Evolutionary conservation across 306 rosid species (phyloP).

Genomic region (Lathyrus aphaca): DNA sequence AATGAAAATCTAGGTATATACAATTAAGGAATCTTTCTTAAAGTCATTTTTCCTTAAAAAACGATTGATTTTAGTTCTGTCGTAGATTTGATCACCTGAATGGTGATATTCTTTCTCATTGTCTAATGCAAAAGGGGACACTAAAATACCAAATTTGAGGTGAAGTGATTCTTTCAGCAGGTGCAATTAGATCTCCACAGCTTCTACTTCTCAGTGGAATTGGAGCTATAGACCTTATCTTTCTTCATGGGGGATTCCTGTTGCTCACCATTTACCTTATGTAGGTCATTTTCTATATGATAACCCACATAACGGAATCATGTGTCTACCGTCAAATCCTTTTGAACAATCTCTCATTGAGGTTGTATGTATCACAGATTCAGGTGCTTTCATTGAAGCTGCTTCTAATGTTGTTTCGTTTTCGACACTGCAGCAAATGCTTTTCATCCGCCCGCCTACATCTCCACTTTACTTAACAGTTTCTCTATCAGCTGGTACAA

Average conservation of each 20-base stretch:
- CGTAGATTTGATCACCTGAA: no score
- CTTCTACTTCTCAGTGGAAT: slow-evolving; percentile 80
- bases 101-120: no score
- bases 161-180: slow-evolving; percentile 75
- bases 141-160: slow-evolving; percentile 43
- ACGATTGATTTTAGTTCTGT: no score
- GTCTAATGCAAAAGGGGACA: no score
- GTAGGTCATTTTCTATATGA: slow-evolving; percentile 83
- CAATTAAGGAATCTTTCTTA: no score
- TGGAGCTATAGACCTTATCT: slow-evolving; percentile 70
- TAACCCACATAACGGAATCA: slow-evolving; percentile 83
- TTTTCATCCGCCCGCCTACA: slow-evolving; percentile 55
- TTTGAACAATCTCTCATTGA: slow-evolving; percentile 83
- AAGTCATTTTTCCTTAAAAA: no score
- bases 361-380: slow-evolving; percentile 78
- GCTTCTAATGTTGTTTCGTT: slow-evolving; percentile 78
- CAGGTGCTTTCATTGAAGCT: slow-evolving; percentile 82
- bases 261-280: slow-evolving; percentile 65
- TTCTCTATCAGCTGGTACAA: slow-evolving; percentile 76
- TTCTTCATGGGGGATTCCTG: slow-evolving; percentile 81
- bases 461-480: slow-evolving; percentile 67
- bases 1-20: no score
- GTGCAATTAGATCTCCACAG: slow-evolving; percentile 93
- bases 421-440: slow-evolving; percentile 46
- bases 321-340: slow-evolving; percentile 67